Evolutionary conservation across 441 rosid genomes (phyloP).

Genomic region (Gossypium schwendimanii): DNA sequence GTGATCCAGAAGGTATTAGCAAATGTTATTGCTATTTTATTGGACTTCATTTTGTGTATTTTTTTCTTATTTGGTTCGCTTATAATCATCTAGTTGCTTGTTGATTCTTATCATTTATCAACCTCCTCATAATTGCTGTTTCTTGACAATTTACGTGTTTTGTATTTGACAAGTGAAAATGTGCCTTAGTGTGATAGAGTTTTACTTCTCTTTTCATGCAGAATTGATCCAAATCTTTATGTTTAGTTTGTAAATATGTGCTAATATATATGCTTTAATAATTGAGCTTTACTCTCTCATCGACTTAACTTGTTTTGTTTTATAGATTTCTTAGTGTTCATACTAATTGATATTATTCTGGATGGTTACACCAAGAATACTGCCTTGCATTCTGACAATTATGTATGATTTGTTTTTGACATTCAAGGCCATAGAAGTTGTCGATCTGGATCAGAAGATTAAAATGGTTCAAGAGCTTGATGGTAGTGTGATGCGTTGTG

Average conservation of each 20-base stretch:
- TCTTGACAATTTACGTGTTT: not conserved
- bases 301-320: not conserved
- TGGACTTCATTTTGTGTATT: not conserved
- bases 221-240: not conserved
- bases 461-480: slow-evolving; percentile 83
- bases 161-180: not conserved
- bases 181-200: too few species aligned
- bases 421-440: slow-evolving; percentile 77
- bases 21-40: not conserved
- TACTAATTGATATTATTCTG: not conserved
- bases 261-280: not conserved
- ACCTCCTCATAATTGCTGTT: not conserved
- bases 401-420: slow-evolving; percentile 2
- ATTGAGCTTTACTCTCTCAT: not conserved
- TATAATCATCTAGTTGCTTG: not conserved
- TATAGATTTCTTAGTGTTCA: not conserved
- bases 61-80: not conserved
- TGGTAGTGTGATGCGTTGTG: slow-evolving; percentile 75
- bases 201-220: not conserved
- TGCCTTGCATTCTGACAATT: slow-evolving; percentile 3
- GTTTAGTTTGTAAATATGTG: not conserved
- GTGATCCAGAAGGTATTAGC: slow-evolving; percentile 72
- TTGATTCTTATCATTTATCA: not conserved
- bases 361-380: not conserved
- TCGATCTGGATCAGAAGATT: slow-evolving; percentile 77